Evolutionary conservation across 305 asterid species (phyloP), one percentile per base, ranked within the genome.

Genomic region (Fraxinus dipetala): DNA sequence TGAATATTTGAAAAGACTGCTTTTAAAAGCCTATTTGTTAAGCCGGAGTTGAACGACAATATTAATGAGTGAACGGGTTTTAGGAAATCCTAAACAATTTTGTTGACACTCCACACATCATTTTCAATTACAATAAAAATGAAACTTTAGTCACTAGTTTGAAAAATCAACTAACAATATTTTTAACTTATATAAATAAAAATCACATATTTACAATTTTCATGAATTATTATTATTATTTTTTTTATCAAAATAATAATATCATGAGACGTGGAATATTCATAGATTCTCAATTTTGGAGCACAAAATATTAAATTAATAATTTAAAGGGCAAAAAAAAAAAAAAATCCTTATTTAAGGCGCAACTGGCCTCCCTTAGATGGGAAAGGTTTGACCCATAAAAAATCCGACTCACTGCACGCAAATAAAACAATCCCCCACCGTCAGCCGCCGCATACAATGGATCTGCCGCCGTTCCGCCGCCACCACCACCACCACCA

Each of bases 391-490:
- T 72, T 72, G 76, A 72, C 77, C 76, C 51, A 72, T 7, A 18
- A 72, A 18, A 32, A 72, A 14, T 72, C 77, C 3, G 22, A 18
- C 10, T 72, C 7, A 18, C 16, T 35, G 54, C 32, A 8, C 20
- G 35, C 38, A 26, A 81, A 75, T 72, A 32, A 75, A 78, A 8
- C 79, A n/a, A 76, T 72, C 34, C n/a, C 56, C 28, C 59, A 54
- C 79, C 69, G 76, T 82, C 11, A 76, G 81, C 78, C 43, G 75
- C 77, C 6, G 13, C 30, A 8, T n/a, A 72, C 30, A 2, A 87
- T 89, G 91, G 92, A 85, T 87, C 90, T 73, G 24, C 92, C 86
- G 63, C 89, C 85, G 76, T 78, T 65, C 85, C 89, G 30, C 51
- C 88, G 26, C 36, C 87, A 75, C 86, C 83, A 30, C 85, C 83